Evolutionary conservation across 192 early-diverging fungal genomes (phyloP), one percentile per base, ranked within the genome.

Genomic region (Backusella luteola): DNA sequence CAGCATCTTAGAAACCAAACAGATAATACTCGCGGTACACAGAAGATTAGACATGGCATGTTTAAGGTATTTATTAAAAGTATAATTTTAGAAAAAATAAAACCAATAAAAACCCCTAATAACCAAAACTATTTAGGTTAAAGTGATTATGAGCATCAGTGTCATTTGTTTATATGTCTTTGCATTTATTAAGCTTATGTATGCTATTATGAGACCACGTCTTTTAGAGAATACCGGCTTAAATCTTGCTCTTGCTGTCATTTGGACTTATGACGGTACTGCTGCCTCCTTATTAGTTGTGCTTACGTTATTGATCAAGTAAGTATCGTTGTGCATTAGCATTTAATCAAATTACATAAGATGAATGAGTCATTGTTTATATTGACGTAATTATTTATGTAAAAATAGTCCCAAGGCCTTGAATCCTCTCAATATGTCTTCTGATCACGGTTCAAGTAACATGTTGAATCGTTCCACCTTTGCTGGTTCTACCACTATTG

Each of bases 11-110:
- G 11, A 38, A 59, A 46, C 19, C 42, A 73, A 72, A 23, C 34
- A 41, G 56, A 41, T 6, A 46, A 44, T 12, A 34, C 56, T 6
- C 44, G 42, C 15, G 34, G 46, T 35, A n/a, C 66, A 14, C 63
- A 67, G 4, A 63, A 44, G 38, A 70, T 78, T 42, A 78, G 75
- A 32, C 46, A 39, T 34, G 74, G 80, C 6, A 63, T 41, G 35
- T 29, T 78, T 9, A 81, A 81, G 68, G 73, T 74, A 79, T 49
- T 14, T 63, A 44, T 12, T 35, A 71, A 32, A 36, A 67, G 19
- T 29, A 59, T 15, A 15, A 71, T 59, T 59, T 69, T 41, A 39
- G 46, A 9, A 36, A 71, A 44, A n/a, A 49, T 21, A 49, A 49
- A 39, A 71, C 4, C 29, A 29, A 53, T 42, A 76, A 21, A 26